Conservation (phyloP, 768 basidiomycete species). For the Nidularia pulvinata region DNA sequence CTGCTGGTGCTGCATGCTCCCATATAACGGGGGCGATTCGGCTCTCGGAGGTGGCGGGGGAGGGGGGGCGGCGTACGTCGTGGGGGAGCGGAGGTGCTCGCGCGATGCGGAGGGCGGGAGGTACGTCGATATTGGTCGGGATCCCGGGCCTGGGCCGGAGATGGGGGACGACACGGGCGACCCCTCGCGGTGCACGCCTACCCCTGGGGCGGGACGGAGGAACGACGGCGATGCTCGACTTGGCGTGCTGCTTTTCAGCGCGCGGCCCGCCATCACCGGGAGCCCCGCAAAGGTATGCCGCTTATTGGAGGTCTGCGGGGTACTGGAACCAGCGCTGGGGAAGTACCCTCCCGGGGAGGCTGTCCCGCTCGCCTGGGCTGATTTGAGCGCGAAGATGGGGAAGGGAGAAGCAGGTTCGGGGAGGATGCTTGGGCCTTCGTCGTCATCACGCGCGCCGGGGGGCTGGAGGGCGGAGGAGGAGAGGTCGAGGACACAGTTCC, state of each 20-base stretch:
- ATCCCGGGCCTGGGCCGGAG: not conserved
- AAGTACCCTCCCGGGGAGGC: slow-evolving; percentile 10
- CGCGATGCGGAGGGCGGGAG: slow-evolving; percentile 25
- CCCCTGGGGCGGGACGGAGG: not conserved
- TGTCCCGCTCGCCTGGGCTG: slow-evolving; percentile 4
- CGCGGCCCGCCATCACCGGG: not conserved
- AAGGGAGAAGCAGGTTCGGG: slow-evolving; percentile 85
- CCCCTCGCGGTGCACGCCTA: slow-evolving; percentile 1
- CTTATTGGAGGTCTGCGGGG: not conserved
- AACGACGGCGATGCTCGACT: not conserved
- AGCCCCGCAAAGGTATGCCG: not conserved
- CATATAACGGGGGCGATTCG: slow-evolving; percentile 5
- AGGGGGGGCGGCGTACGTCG: slow-evolving; percentile 51
- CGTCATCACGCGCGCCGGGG: slow-evolving; percentile 25
- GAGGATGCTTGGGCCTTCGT: slow-evolving; percentile 40
- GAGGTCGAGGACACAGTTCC: slow-evolving; percentile 92
- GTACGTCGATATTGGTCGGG: slow-evolving; percentile 23
- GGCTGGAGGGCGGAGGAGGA: slow-evolving; percentile 28
- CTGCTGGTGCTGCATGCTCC: slow-evolving; percentile 7
- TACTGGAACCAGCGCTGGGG: not conserved
- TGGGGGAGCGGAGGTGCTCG: slow-evolving; percentile 45
- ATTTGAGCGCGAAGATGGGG: slow-evolving; percentile 37
- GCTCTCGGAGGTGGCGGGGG: slow-evolving; percentile 16
- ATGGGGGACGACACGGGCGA: slow-evolving; percentile 18
- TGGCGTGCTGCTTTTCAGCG: slow-evolving; percentile 4